Percentiles rank a stretch among this genome's conserved stretches.
These are phyloP conservation scores for Dendryphion nanum DNA, from an alignment of 2,329 filamentous ascomycete genomes.

Conservation along the genomic window DNA sequence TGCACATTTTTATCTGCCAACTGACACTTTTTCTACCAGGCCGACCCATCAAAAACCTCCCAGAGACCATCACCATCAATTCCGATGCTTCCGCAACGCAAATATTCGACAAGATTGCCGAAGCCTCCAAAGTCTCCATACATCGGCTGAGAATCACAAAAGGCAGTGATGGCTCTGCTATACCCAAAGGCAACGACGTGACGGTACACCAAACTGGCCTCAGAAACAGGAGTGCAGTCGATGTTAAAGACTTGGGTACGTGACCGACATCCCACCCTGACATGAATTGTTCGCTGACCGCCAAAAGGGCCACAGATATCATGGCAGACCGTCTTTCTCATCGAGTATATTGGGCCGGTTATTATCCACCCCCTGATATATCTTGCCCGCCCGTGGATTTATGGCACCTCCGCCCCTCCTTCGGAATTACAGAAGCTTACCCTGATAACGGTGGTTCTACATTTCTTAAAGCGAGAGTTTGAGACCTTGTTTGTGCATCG, in stretches of 20 bases:
- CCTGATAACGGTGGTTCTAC: conserved; percentile 70
- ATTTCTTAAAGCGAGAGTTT: conserved; percentile 93
- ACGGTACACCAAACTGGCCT: conserved; percentile 57
- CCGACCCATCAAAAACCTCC: conserved; percentile 61
- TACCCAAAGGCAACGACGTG: conserved; percentile 55
- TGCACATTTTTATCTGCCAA: not conserved
- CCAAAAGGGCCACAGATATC: conserved; percentile 77
- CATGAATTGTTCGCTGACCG: not conserved
- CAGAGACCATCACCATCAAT: conserved; percentile 54
- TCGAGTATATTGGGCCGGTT: conserved; percentile 92
- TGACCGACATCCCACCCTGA: no score
- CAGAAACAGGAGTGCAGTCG: conserved; percentile 61
- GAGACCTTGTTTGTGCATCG: conserved; percentile 95
- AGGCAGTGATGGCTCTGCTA: conserved; percentile 58
- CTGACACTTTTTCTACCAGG: conserved; percentile 41
- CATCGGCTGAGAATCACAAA: conserved; percentile 65
- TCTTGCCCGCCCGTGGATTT: conserved; percentile 69
- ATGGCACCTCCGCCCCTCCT: conserved; percentile 54
- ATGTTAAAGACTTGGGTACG: conserved; percentile 90
- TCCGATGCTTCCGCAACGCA: conserved; percentile 53
- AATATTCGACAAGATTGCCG: conserved; percentile 58
- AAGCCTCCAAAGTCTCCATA: conserved; percentile 53
- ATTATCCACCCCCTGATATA: conserved; percentile 78
- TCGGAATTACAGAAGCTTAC: conserved; percentile 71
- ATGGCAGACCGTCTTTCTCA: conserved; percentile 91